phyloP scores from a whole-genome alignment of 768 basidiomycete genomes.

The Omphalotus guepiniiformis region DNA sequence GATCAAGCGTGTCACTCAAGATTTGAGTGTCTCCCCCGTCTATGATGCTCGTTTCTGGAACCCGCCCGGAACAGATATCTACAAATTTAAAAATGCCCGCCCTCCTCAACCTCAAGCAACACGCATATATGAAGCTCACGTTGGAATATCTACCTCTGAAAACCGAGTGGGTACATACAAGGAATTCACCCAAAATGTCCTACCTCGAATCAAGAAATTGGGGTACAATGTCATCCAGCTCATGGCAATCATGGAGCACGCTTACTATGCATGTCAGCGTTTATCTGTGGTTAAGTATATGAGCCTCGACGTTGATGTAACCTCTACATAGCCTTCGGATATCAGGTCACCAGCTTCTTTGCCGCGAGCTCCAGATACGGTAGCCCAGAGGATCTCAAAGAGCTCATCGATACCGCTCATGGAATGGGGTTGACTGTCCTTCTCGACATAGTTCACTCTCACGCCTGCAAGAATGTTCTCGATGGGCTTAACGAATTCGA shows the following conservation, averaged over 20 bases:
- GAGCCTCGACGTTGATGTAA: conserved; percentile 11
- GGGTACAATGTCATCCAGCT: conserved; percentile 98
- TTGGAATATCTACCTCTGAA: conserved; percentile 92
- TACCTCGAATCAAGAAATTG: conserved; percentile 84
- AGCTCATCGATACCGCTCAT: conserved; percentile 93
- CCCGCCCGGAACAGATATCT: conserved; percentile 66
- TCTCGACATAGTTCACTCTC: conserved; percentile 95
- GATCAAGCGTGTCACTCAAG: conserved; percentile 95
- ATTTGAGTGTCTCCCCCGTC: conserved; percentile 80
- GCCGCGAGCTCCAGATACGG: conserved; percentile 96
- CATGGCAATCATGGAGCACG: conserved; percentile 98
- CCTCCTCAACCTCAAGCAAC: conserved; percentile 63
- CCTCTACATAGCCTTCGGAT: conserved; percentile 79
- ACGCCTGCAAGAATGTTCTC: conserved; percentile 95
- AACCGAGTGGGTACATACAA: conserved; percentile 89
- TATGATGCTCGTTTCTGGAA: conserved; percentile 99
- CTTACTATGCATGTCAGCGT: conserved; percentile 90
- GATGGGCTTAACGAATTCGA: conserved; percentile 97
- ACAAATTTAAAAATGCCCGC: conserved; percentile 76
- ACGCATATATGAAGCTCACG: conserved; percentile 96
- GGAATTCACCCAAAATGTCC: conserved; percentile 82
- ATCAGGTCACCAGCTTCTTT: conserved; percentile 97
- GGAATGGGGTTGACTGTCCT: conserved; percentile 89
- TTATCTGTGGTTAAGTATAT: conserved; percentile 4
- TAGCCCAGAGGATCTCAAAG: conserved; percentile 91